Percentiles rank a stretch among this genome's conserved stretches.
Evolutionary conservation across 805 yeast genomes (phyloP).

Genomic region (Ogataea paradorogensis): DNA sequence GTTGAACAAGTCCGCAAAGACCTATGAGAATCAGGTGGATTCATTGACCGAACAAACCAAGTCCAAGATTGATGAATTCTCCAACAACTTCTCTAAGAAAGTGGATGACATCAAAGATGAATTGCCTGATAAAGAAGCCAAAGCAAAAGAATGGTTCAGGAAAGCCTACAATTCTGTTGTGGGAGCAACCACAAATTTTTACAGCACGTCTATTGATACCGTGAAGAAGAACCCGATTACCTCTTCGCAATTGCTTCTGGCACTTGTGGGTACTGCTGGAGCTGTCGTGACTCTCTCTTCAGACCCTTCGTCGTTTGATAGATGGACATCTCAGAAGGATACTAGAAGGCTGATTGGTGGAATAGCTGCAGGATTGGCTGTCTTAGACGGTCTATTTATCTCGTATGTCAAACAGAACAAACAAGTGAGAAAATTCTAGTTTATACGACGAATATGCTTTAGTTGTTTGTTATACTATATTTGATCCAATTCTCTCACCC

Average conservation of each 20-base stretch:
- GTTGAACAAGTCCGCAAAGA: constrained; percentile 12
- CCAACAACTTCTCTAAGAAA: constrained; percentile 15
- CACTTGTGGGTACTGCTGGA: constrained; percentile 22
- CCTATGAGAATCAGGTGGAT: constrained; percentile 17
- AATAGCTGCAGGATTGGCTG: constrained; percentile 16
- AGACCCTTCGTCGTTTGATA: constrained; percentile 17
- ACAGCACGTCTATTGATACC: constrained; percentile 12
- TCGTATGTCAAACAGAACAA: constrained; percentile 18
- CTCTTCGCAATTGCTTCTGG: constrained; percentile 23
- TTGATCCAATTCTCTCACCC: constrained; percentile 34
- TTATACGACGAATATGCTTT: constrained; percentile 7
- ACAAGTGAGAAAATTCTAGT: background rate
- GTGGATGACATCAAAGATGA: constrained; percentile 23
- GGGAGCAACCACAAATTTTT: constrained; percentile 11
- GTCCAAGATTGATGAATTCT: constrained; percentile 16
- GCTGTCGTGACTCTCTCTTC: constrained; percentile 13
- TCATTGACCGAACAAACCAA: constrained; percentile 17
- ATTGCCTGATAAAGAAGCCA: constrained; percentile 18
- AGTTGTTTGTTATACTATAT: constrained; percentile 5
- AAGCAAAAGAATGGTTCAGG: constrained; percentile 16
- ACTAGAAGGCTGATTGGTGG: constrained; percentile 11
- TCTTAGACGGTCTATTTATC: constrained; percentile 19
- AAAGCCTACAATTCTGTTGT: constrained; percentile 13
- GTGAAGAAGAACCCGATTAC: constrained; percentile 22
- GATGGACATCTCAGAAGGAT: constrained; percentile 11